Conservation (phyloP, 2,329 filamentous ascomycete species). For the Acephala macrosclerotiorum region DNA sequence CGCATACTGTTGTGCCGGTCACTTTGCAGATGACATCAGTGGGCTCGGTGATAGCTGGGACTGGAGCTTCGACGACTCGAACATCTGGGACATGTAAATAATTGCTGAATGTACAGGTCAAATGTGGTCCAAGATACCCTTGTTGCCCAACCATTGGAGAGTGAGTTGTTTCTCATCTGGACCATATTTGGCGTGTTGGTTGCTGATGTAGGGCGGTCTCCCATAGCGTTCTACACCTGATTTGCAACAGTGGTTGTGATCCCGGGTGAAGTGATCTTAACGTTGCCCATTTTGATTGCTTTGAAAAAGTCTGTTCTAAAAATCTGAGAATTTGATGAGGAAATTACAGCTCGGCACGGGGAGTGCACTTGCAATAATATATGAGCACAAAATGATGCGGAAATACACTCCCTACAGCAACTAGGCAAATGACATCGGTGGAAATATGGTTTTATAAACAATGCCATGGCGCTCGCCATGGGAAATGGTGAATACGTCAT, state of each 20-base stretch:
- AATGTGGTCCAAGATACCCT: constrained; percentile 11
- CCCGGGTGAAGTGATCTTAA: constrained; percentile 26
- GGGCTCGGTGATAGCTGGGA: constrained; percentile 40
- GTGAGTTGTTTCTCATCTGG: constrained; percentile 23
- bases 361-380: background rate
- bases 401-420: too few species aligned
- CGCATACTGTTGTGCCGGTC: constrained; percentile 45
- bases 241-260: constrained; percentile 31
- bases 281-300: constrained; percentile 11
- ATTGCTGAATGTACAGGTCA: background rate
- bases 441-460: background rate
- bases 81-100: constrained; percentile 24
- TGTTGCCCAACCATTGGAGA: constrained; percentile 30
- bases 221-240: constrained; percentile 25
- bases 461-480: background rate
- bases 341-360: background rate
- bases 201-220: constrained; percentile 28
- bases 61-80: constrained; percentile 34
- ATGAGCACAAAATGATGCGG: background rate
- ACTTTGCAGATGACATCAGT: constrained; percentile 42
- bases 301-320: background rate
- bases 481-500: background rate
- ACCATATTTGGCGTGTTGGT: constrained; percentile 23
- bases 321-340: background rate
- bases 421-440: background rate